A percentile compares a stretch with the other conserved stretches of the same genome.
Evolutionary conservation across 331 rosid genomes (phyloP).

Genomic region (Spiraea crenata): DNA sequence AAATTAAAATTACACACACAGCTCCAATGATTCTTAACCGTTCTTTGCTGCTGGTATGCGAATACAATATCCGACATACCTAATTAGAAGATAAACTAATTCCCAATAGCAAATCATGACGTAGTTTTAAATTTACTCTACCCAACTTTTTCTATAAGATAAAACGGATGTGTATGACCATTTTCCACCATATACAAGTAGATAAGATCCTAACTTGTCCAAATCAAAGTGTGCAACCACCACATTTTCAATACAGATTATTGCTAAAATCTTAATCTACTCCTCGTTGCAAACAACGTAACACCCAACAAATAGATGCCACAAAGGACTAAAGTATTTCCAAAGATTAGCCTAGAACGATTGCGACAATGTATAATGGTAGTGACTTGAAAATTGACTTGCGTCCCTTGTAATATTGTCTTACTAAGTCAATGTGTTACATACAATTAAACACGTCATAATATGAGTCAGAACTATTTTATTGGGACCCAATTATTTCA

Average conservation of each 20-base stretch:
- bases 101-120: not conserved
- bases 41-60: not conserved
- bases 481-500: too few relatives aligned
- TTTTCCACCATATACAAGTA: not conserved
- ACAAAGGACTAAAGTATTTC: not conserved
- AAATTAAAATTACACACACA: not conserved
- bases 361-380: constrained; percentile 1
- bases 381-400: too few relatives aligned
- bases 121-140: not conserved
- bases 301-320: not conserved
- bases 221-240: not conserved
- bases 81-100: not conserved
- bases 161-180: not conserved
- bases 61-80: not conserved
- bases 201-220: constrained; percentile 1
- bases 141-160: not conserved
- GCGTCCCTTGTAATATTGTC: too few relatives aligned
- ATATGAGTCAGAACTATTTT: too few relatives aligned
- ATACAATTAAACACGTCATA: too few relatives aligned
- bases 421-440: not conserved
- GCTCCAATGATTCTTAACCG: not conserved
- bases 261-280: too few relatives aligned
- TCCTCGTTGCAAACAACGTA: constrained; percentile 4
- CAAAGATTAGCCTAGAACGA: not conserved
- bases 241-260: not conserved